Base-by-base conservation (phyloP, 352 stramenopile species). In the Phytopythium sindhum region DNA sequence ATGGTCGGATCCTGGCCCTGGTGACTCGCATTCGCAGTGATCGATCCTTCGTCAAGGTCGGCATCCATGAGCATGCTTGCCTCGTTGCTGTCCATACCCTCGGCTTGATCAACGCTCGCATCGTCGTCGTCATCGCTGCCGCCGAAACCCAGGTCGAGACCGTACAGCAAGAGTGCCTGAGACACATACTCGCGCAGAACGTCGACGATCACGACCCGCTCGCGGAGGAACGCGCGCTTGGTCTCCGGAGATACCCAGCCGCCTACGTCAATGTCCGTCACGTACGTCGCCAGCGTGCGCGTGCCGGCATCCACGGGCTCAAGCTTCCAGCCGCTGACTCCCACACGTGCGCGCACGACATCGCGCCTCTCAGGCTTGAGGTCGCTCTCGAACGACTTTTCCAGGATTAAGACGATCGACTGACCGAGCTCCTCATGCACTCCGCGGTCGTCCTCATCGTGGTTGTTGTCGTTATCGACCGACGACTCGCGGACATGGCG, bases 381-480 rank as follows among this genome's bases (percentile, higher is more conserved):
- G 51, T 92, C 86, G 57, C 84, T 94, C 17, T 72, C 71, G 21
- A 94, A 82, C 23, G 83, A 94, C 59, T 92, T 94, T 58, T 94
- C 86, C 23, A 91, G 63, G 48, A 94, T 88, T 52, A 86, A 72
- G 45, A 88, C 81, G 19, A 91, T 75, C 8, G 81, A 85, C 59
- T 86, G 80, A 0, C 76, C 72, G 59, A 75, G 77, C 52, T 80
- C 73, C 14, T 85, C 72, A 19, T 50, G 54, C 67, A 76, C 17
- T 72, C 75, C 14, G 70, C 28, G 55, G 26, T 93, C 77, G 17
- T 75, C 77, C 29, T 73, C 64, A 1, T 71, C 72, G 42, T 80
- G 73, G 55, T 75, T 70, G 15, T 66, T 67, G 28, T 63, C 55
- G 8, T 66, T 70, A 21, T 78, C 64, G 6, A 72, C 68, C 51